Evolutionary conservation across 768 basidiomycete genomes (phyloP).

Genomic region (Pleurotus salmoneostramineus): DNA sequence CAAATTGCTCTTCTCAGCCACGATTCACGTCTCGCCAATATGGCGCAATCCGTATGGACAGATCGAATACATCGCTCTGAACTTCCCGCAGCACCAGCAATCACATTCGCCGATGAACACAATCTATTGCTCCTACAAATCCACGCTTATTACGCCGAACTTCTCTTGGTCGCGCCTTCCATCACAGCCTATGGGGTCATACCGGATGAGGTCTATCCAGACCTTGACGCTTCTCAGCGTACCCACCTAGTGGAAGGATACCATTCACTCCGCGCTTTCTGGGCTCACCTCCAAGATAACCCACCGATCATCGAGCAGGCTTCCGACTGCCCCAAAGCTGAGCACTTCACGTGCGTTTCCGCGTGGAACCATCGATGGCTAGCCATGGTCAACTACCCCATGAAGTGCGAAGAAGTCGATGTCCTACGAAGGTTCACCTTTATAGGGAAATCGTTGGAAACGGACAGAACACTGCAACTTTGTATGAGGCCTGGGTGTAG

Average conservation of each 20-base stretch:
- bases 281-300: slow-evolving; percentile 24
- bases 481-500: slow-evolving; percentile 33
- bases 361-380: slow-evolving; percentile 34
- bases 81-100: slow-evolving; percentile 23
- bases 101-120: slow-evolving; percentile 24
- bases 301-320: slow-evolving; percentile 25
- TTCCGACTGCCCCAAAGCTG: slow-evolving; percentile 22
- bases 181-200: slow-evolving; percentile 14
- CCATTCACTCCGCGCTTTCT: slow-evolving; percentile 27
- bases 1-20: slow-evolving; percentile 28
- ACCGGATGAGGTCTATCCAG: slow-evolving; percentile 10
- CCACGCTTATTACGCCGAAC: slow-evolving; percentile 30
- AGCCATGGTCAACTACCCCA: slow-evolving; percentile 20
- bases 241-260: slow-evolving; percentile 29
- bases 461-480: slow-evolving; percentile 23
- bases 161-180: slow-evolving; percentile 19
- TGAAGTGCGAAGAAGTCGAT: slow-evolving; percentile 23
- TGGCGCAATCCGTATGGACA: slow-evolving; percentile 28
- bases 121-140: slow-evolving; percentile 22
- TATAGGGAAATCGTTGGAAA: slow-evolving; percentile 25
- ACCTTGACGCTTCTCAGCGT: slow-evolving; percentile 23
- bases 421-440: slow-evolving; percentile 28
- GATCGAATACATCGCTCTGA: slow-evolving; percentile 25
- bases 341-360: slow-evolving; percentile 30
- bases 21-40: slow-evolving; percentile 17